These are phyloP conservation scores for Wickerhamiella allomyrinae DNA, from an alignment of 805 yeast genomes.

Conservation along the genomic window DNA sequence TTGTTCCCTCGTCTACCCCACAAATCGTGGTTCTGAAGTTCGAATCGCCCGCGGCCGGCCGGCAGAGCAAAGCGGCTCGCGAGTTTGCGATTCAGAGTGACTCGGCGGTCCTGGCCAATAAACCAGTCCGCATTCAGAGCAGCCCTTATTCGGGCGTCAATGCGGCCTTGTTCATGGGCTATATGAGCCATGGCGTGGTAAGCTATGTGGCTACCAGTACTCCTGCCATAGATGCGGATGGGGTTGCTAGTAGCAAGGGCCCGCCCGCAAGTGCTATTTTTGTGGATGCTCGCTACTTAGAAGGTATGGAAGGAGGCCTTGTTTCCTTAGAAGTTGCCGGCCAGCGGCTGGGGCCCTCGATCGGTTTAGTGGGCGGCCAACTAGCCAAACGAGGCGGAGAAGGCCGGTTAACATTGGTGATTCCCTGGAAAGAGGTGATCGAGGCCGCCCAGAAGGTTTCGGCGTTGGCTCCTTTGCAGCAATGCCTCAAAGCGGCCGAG, in stretches of 20 bases:
- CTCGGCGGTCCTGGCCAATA: background rate
- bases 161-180: constrained; percentile 23
- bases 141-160: constrained; percentile 25
- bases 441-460: background rate
- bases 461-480: background rate
- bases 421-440: constrained; percentile 20
- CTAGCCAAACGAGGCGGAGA: constrained; percentile 21
- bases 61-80: background rate
- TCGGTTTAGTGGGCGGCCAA: constrained; percentile 22
- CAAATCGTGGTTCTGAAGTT: constrained; percentile 10
- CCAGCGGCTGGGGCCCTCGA: constrained; percentile 4
- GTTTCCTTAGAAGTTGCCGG: constrained; percentile 6
- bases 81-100: background rate
- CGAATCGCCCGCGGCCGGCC: background rate
- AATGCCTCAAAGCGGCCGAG: background rate
- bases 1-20: constrained; percentile 6
- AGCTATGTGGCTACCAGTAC: constrained; percentile 10
- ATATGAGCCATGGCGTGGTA: constrained; percentile 19
- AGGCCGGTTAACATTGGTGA: constrained; percentile 21
- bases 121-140: constrained; percentile 13
- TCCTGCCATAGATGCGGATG: background rate
- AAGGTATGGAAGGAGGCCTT: constrained; percentile 27
- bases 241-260: background rate
- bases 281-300: constrained; percentile 22
- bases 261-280: constrained; percentile 12